Conservation (phyloP, 257 asterid species). For the Jasminum sambac region DNA sequence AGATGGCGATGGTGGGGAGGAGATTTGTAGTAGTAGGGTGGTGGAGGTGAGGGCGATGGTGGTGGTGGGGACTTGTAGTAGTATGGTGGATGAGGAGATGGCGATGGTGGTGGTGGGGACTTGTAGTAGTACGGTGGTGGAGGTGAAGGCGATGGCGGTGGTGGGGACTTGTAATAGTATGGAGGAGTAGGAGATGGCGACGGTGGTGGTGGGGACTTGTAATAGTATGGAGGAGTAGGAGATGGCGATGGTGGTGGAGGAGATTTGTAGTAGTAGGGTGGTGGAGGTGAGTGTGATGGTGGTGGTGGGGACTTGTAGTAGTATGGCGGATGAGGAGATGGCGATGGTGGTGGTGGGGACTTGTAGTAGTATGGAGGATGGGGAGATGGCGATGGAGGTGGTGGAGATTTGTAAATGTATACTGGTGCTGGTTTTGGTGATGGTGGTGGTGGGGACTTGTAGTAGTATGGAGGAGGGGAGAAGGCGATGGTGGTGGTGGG, state of each 20-base stretch:
- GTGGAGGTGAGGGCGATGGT: constrained; percentile 22
- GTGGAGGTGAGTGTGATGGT: constrained; percentile 17
- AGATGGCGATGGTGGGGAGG: constrained; percentile 32
- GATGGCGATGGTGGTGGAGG: constrained; percentile 32
- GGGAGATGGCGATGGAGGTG: constrained; percentile 33
- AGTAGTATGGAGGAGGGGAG: constrained; percentile 27
- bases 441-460: constrained; percentile 29
- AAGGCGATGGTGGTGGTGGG: constrained; percentile 31
- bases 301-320: constrained; percentile 26
- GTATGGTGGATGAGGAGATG: constrained; percentile 37
- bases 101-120: constrained; percentile 46
- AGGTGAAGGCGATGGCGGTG: constrained; percentile 46
- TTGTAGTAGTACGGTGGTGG: constrained; percentile 50
- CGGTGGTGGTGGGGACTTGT: constrained; percentile 51
- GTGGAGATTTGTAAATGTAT: constrained; percentile 29
- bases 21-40: constrained; percentile 30
- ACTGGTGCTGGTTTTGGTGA: constrained; percentile 17
- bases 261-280: constrained; percentile 8
- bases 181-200: constrained; percentile 30
- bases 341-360: constrained; percentile 42
- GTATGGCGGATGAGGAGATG: constrained; percentile 30
- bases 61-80: constrained; percentile 47
- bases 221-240: constrained; percentile 40
- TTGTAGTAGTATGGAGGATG: constrained; percentile 26
- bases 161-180: constrained; percentile 30